Evolutionary conservation across 352 stramenopile genomes (phyloP).

Genomic region (Elongisporangium anandrum): DNA sequence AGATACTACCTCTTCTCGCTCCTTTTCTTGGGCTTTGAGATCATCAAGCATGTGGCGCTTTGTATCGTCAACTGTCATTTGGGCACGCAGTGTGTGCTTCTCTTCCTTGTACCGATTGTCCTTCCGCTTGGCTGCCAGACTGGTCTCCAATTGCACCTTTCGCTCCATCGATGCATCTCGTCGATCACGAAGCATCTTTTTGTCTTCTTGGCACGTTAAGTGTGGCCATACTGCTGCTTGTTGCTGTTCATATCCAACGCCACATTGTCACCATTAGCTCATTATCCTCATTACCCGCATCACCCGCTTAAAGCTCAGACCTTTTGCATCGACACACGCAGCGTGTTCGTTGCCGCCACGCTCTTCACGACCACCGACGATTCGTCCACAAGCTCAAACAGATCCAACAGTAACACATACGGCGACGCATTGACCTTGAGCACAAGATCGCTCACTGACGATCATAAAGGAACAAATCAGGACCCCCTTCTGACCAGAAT

Average conservation of each 20-base stretch:
- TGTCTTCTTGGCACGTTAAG: conserved; percentile 31
- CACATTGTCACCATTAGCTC: neutral
- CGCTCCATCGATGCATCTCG: conserved; percentile 60
- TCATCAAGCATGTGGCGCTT: conserved; percentile 71
- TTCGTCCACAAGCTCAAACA: conserved; percentile 55
- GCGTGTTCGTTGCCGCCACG: conserved; percentile 24
- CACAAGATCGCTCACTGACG: conserved; percentile 66
- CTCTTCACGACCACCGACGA: conserved; percentile 41
- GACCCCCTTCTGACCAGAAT: too few species aligned
- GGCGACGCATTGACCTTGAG: conserved; percentile 76
- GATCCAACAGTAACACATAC: conserved; percentile 73
- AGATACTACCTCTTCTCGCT: conserved; percentile 59
- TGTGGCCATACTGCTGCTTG: conserved; percentile 33
- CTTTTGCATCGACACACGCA: conserved; percentile 54
- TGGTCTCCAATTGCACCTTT: conserved; percentile 35
- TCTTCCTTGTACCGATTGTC: conserved; percentile 59
- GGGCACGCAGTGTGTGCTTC: conserved; percentile 66
- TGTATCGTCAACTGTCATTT: conserved; percentile 77
- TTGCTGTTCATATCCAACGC: conserved; percentile 11
- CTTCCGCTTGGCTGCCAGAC: conserved; percentile 39
- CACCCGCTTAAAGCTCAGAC: conserved; percentile 1
- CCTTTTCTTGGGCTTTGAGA: conserved; percentile 73
- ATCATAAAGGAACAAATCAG: too few species aligned
- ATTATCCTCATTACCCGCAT: neutral
- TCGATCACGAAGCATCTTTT: conserved; percentile 29